These are phyloP conservation scores for Coniosporium tulheliwenetii DNA, from an alignment of 2,329 filamentous ascomycete species.

Conservation along the genomic window DNA sequence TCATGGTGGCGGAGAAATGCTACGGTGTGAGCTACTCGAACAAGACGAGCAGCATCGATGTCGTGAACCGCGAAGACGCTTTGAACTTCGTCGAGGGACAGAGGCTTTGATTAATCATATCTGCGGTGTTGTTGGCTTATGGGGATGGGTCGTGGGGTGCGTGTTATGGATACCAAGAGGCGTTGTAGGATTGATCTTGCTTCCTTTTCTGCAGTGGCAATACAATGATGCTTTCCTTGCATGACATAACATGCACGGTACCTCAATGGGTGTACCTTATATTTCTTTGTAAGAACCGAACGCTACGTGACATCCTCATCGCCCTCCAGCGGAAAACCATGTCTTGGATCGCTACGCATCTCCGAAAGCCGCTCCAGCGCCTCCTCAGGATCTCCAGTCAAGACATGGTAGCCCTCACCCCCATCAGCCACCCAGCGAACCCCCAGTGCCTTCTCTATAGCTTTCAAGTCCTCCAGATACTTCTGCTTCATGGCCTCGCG, in stretches of 20 bases:
- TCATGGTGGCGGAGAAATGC: conserved; percentile 89
- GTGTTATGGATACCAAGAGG: neutral
- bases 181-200: no score
- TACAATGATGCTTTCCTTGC: no score
- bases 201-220: no score
- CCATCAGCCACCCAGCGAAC: conserved; percentile 12
- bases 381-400: conserved; percentile 11
- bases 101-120: conserved; percentile 18
- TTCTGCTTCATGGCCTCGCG: conserved; percentile 11
- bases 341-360: conserved; percentile 11
- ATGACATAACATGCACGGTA: no score
- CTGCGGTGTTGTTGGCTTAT: neutral
- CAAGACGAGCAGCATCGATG: conserved; percentile 89
- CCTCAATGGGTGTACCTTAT: no score
- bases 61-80: conserved; percentile 73
- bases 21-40: conserved; percentile 87
- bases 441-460: conserved; percentile 15
- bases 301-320: neutral
- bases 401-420: conserved; percentile 11
- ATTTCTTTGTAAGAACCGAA: no score
- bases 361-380: conserved; percentile 11
- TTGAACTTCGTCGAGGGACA: conserved; percentile 91
- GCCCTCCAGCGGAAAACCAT: conserved; percentile 13
- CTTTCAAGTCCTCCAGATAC: conserved; percentile 12
- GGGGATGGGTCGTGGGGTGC: no score